Base-by-base conservation (phyloP, 2,329 filamentous ascomycete genomes). In the Trichoderma harzianum region DNA sequence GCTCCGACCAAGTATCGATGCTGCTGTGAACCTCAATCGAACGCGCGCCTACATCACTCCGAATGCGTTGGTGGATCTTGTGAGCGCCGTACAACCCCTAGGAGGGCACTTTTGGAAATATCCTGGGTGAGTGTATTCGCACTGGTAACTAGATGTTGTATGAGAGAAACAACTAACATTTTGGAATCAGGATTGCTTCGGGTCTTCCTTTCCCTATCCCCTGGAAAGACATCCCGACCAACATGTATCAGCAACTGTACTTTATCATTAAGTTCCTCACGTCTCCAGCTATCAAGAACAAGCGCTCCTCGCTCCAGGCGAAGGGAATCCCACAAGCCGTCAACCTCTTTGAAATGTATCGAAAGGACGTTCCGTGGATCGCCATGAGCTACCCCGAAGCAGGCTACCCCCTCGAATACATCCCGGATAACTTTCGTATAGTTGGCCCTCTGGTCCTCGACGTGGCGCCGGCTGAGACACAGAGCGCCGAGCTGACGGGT, bases 371-470 rank as follows among this genome's bases (percentile, higher is more conserved):
- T 2, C 76, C 75, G 4, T 77, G 75, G 74, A 76, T 81, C 12
- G 72, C 76, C 5, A 76, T 75, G 66, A 74, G 76, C 3, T 72
- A 78, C 11, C 71, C 73, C 0, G 79, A 76, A 7, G 78, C 76
- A 26, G 73, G 72, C 14, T 61, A 77, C 4, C 83, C 84, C 0
- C 16, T 69, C 24, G 66, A 61, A 3, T 62, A 30, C 16, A 78
- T 83, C 7, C 78, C 81, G 0, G 47, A 73, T 2, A 76, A 78
- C 26, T 74, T 78, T 24, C 74, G 73, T 5, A 57, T 69, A 12
- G 73, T 83, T 55, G 85, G 86, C 0, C 86, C 86, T 0, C 86
- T 88, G 8, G 74, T 86, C 0, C 76, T 85, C 0, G 79, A 82
- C 0, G 77, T 78, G 1, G 73, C 76, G 2, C 75, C 82, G 0